Base-by-base conservation (phyloP, 495 filamentous ascomycete species). In the Xanthoparmelia taractica region DNA sequence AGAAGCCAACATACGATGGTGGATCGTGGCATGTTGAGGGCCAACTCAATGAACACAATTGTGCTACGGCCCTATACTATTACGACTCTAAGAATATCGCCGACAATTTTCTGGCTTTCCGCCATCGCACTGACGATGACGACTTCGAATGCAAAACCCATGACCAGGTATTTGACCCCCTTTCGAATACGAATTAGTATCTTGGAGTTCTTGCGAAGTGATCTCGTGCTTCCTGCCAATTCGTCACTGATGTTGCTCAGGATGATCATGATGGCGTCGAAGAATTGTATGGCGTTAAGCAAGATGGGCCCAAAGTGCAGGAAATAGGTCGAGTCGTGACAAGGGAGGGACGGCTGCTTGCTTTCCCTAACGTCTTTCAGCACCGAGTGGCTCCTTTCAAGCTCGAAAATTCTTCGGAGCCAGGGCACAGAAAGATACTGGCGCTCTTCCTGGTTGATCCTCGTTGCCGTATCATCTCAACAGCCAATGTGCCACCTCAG, bases 41-140 rank as follows among this genome's bases (percentile, higher is more conserved):
- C 29, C 75, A 77, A 56, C 63, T 80, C 41, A 67, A 69, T 45
- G 68, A 69, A 34, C 62, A 47, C 4, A 65, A 67, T 72, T 78
- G 77, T 55, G 83, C 82, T 8, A 83, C 81, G 0, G 81, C 83
- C 4, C 66, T 87, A 8, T 86, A 84, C 71, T 85, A 85, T 74
- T 86, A 84, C 68, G 81, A 85, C 63, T 73, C 66, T 58, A 73
- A 83, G 6, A 89, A 91, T 69, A 81, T 88, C 59, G 84, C 79
- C 8, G 70, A 77, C 8, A 82, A 75, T 61, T 67, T 65, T 33
- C 75, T 89, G 0, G 67, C 74, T 0, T 86, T 88, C 67, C 78
- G 80, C 18, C 74, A 81, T 40, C 61, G 67, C 8, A 54, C 69
- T 4, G 57, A 72, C 27, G 60, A 72, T 0, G 29, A 52, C 0